Conservation (phyloP, 139 green algal species). For the Haematococcus lacustris region DNA sequence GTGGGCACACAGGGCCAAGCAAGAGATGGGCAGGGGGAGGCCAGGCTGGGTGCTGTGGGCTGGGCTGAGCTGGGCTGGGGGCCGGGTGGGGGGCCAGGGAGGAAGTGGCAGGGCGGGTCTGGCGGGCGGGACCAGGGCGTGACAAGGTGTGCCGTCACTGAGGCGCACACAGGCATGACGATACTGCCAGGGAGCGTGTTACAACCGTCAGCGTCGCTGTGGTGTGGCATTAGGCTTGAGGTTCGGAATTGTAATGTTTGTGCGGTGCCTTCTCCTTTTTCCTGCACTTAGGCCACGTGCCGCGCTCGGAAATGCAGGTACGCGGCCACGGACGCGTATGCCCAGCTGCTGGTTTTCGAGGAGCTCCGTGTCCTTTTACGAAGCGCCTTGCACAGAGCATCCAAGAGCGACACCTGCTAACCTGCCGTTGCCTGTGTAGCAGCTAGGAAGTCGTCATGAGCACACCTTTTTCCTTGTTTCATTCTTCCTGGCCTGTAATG, state of each 20-base stretch:
- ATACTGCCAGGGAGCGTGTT: not conserved
- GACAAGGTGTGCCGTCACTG: not conserved
- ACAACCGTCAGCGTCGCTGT: not conserved
- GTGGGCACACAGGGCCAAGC: not conserved
- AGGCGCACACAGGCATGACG: not conserved
- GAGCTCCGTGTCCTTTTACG: not conserved
- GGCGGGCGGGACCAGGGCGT: too few relatives aligned
- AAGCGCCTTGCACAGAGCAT: too few relatives aligned
- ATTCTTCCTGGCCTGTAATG: too few relatives aligned
- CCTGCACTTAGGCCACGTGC: not conserved
- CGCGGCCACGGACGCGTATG: constrained; percentile 2
- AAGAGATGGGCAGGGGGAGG: not conserved
- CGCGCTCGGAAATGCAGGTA: not conserved
- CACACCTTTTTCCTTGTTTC: too few relatives aligned
- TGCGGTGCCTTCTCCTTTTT: not conserved
- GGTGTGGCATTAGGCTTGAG: not conserved
- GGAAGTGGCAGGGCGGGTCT: too few relatives aligned
- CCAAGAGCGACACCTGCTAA: too few relatives aligned
- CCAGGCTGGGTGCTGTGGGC: not conserved
- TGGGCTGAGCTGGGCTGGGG: not conserved
- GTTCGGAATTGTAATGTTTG: not conserved
- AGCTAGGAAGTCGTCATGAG: too few relatives aligned
- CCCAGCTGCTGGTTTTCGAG: not conserved
- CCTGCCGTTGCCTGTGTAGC: too few relatives aligned
- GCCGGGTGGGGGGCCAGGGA: too few relatives aligned